Evolutionary conservation across 2,329 filamentous ascomycete species (phyloP).

Genomic region (Microsporum ferrugineum): DNA sequence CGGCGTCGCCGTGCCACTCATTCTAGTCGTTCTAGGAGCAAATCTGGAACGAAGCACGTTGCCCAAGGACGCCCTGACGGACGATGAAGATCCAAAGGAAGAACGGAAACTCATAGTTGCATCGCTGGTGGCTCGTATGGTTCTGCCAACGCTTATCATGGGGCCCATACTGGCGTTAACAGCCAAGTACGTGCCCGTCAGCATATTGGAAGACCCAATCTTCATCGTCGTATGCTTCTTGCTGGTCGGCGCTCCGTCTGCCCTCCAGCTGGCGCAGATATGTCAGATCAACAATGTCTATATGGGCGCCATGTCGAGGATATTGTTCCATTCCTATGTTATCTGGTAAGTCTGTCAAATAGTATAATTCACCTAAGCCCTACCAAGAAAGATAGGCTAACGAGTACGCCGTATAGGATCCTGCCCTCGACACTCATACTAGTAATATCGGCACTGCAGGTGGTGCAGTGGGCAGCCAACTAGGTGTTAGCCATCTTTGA

Average conservation of each 20-base stretch:
- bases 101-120: conserved; percentile 73
- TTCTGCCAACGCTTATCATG: conserved; percentile 85
- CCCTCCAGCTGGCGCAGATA: conserved; percentile 90
- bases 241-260: conserved; percentile 83
- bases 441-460: conserved; percentile 84
- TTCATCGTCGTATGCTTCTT: conserved; percentile 97
- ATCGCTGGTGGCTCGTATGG: conserved; percentile 77
- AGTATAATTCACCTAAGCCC: neutral
- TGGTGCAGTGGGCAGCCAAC: conserved; percentile 67
- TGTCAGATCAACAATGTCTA: conserved; percentile 97
- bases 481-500: neutral
- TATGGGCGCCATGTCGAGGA: conserved; percentile 82
- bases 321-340: conserved; percentile 93
- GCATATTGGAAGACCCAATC: conserved; percentile 93
- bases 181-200: conserved; percentile 83
- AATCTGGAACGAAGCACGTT: conserved; percentile 89
- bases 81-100: conserved; percentile 57
- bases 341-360: conserved; percentile 55
- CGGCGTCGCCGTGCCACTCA: conserved; percentile 85
- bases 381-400: neutral
- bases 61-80: conserved; percentile 50
- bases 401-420: conserved; percentile 49
- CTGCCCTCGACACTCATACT: conserved; percentile 82
- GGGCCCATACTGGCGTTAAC: conserved; percentile 74
- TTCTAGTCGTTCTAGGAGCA: conserved; percentile 86